A percentile compares a stretch with the other conserved stretches of the same genome.
These are phyloP conservation scores for Eucalyptus polyanthemos DNA, from an alignment of 345 rosid species.

Conservation along the genomic window DNA sequence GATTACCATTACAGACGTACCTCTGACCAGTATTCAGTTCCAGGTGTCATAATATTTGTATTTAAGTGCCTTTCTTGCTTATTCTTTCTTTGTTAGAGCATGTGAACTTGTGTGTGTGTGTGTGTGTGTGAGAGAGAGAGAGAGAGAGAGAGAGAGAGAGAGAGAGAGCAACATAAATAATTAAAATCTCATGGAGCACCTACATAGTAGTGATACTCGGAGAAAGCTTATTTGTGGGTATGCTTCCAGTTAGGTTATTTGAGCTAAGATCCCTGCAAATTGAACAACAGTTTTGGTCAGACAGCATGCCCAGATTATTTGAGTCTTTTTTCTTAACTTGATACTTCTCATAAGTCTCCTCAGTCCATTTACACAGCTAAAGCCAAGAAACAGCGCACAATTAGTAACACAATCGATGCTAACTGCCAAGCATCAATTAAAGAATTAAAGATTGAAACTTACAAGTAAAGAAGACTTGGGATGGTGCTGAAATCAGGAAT, in stretches of 20 bases:
- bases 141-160: background rate
- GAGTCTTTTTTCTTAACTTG: background rate
- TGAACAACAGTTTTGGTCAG: background rate
- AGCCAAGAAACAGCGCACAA: background rate
- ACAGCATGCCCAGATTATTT: background rate
- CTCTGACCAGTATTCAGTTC: background rate
- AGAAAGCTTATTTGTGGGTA: conserved; percentile 58
- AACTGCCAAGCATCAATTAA: background rate
- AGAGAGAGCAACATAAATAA: background rate
- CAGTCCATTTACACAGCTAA: background rate
- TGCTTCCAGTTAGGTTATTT: conserved; percentile 62
- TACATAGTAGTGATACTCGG: conserved; percentile 75
- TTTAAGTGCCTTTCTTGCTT: background rate
- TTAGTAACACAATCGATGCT: background rate
- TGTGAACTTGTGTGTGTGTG: background rate
- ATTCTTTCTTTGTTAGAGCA: background rate
- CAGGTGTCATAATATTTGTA: background rate
- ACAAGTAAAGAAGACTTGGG: conserved; percentile 73
- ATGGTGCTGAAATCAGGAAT: conserved; percentile 77
- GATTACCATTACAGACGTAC: background rate
- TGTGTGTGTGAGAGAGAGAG: no score
- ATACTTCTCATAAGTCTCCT: background rate
- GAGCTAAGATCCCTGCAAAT: conserved; percentile 69
- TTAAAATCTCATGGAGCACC: background rate
- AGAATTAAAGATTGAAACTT: conserved; percentile 10